phyloP scores from a whole-genome alignment of 371 early-diverging fungal species.

The Apophysomyces sp. region DNA sequence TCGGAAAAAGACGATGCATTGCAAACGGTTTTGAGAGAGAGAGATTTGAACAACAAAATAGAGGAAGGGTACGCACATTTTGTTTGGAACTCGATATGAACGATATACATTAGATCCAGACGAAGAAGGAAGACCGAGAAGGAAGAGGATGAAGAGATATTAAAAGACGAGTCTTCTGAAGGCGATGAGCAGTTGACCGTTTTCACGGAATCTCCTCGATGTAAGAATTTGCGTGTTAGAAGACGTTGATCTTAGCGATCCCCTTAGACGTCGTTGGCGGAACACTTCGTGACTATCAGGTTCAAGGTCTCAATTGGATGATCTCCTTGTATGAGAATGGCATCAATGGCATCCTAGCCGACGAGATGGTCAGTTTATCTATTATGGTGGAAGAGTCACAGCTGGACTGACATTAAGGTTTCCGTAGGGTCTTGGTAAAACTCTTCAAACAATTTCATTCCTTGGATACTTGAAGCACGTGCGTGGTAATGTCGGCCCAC shows the following conservation, averaged over 20 bases:
- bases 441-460: constrained; percentile 97
- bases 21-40: constrained; percentile 41
- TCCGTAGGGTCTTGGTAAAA: constrained; percentile 97
- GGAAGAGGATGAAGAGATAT: constrained; percentile 91
- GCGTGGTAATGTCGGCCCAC: constrained; percentile 77
- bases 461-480: constrained; percentile 91
- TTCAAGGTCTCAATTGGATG: constrained; percentile 99
- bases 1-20: constrained; percentile 44
- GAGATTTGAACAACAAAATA: constrained; percentile 31
- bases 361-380: constrained; percentile 89
- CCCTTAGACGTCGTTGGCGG: constrained; percentile 84
- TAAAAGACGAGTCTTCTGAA: constrained; percentile 74
- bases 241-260: background rate
- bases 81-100: background rate
- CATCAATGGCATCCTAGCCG: constrained; percentile 99
- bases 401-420: background rate
- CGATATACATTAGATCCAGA: constrained; percentile 48
- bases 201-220: constrained; percentile 88
- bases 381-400: background rate
- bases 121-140: constrained; percentile 93
- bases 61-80: constrained; percentile 38
- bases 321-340: constrained; percentile 95
- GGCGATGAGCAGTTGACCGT: constrained; percentile 58
- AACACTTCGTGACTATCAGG: constrained; percentile 92
- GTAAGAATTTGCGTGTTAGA: constrained; percentile 37